Percentiles rank a stretch among this genome's conserved stretches.
phyloP scores from a whole-genome alignment of 2,329 filamentous ascomycete genomes.

The Aphanoascus verrucosus region DNA sequence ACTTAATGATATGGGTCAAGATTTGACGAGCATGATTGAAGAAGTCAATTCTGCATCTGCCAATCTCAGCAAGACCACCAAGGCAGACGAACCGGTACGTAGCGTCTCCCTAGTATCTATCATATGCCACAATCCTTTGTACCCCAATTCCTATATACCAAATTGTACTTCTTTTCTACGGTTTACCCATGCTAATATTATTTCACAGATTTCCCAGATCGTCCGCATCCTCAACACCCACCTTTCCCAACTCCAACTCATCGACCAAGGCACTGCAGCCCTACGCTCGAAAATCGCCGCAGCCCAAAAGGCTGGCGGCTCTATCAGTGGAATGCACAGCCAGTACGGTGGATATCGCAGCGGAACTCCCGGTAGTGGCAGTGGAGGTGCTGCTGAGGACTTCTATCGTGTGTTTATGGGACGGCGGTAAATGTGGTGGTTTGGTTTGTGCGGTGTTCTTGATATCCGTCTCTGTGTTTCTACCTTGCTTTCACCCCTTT shows the following conservation, averaged over 20 bases:
- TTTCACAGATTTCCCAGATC: constrained; percentile 71
- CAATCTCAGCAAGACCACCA: constrained; percentile 76
- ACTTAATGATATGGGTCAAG: constrained; percentile 85
- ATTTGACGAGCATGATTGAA: constrained; percentile 91
- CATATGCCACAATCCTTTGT: no score
- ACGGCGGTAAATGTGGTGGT: constrained; percentile 38
- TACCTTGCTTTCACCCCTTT: constrained; percentile 9
- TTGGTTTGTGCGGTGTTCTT: constrained; percentile 3
- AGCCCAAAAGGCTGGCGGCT: constrained; percentile 66
- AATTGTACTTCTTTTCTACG: no score
- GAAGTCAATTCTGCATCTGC: constrained; percentile 93
- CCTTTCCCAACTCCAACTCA: constrained; percentile 81
- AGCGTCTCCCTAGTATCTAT: constrained; percentile 21
- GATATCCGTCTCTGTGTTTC: neutral
- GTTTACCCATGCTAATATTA: no score
- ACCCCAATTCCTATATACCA: no score
- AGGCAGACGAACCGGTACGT: constrained; percentile 76
- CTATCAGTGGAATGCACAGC: constrained; percentile 37
- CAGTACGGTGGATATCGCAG: constrained; percentile 25
- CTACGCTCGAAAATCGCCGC: constrained; percentile 72
- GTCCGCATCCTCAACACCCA: constrained; percentile 91
- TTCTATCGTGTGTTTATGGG: constrained; percentile 86
- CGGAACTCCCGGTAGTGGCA: constrained; percentile 21
- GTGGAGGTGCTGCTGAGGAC: constrained; percentile 61
- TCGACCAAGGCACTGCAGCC: constrained; percentile 72